phyloP scores from a whole-genome alignment of 306 rosid genomes.

The Chamaecrista fasciculata region DNA sequence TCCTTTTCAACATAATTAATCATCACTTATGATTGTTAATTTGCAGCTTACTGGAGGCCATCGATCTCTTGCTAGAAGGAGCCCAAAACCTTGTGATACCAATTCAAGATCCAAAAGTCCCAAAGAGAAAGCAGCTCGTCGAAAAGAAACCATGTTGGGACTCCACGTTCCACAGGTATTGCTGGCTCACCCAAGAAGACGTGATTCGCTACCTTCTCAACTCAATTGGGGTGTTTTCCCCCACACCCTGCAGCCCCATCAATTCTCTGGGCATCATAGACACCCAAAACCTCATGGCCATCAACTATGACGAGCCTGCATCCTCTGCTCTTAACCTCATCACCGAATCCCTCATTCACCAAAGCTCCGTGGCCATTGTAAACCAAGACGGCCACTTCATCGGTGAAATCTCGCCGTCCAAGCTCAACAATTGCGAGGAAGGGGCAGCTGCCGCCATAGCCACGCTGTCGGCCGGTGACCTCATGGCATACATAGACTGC shows the following conservation, averaged over 20 bases:
- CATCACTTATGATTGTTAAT: not conserved
- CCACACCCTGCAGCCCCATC: constrained; percentile 46
- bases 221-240: constrained; percentile 62
- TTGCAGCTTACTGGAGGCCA: constrained; percentile 59
- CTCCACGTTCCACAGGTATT: constrained; percentile 48
- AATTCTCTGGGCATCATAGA: constrained; percentile 56
- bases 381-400: constrained; percentile 47
- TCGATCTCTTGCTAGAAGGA: constrained; percentile 69
- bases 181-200: constrained; percentile 94
- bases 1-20: too few species aligned
- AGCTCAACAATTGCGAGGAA: constrained; percentile 62
- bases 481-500: constrained; percentile 65
- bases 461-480: constrained; percentile 69
- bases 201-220: constrained; percentile 74
- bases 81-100: constrained; percentile 72
- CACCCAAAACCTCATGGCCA: constrained; percentile 36
- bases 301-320: constrained; percentile 63
- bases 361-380: constrained; percentile 67
- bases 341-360: constrained; percentile 41
- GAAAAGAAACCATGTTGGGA: constrained; percentile 25
- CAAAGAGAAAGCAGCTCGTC: constrained; percentile 35
- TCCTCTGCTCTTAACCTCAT: constrained; percentile 59
- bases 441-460: constrained; percentile 47
- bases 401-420: constrained; percentile 75
- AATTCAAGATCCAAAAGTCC: constrained; percentile 27